These are phyloP conservation scores for Pisolithus sp. DNA, from an alignment of 768 basidiomycete species.

Conservation along the genomic window DNA sequence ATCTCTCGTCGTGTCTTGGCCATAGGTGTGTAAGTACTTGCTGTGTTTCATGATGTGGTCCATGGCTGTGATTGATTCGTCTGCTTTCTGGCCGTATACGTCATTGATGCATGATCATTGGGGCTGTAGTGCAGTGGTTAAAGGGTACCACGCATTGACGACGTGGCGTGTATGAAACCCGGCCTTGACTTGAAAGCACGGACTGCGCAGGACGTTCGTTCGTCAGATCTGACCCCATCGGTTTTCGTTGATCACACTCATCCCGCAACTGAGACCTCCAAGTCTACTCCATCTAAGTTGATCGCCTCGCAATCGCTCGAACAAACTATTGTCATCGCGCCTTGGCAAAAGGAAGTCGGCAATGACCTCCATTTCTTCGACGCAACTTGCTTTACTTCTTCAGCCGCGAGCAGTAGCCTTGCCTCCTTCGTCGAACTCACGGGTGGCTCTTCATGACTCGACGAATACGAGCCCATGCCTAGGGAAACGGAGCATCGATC, in stretches of 20 bases:
- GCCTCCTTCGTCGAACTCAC: conserved; percentile 4
- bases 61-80: not conserved
- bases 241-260: conserved; percentile 18
- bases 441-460: conserved; percentile 19
- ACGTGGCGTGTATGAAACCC: conserved; percentile 1
- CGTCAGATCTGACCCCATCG: conserved; percentile 15
- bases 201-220: conserved; percentile 25
- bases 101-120: not conserved
- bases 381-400: not conserved
- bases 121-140: no score
- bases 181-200: conserved; percentile 11
- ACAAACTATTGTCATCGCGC: no score
- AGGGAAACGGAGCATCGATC: not conserved
- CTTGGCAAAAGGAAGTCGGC: no score
- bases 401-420: not conserved
- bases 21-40: conserved; percentile 14
- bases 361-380: conserved; percentile 3
- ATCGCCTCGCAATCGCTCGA: conserved; percentile 2
- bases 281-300: conserved; percentile 3
- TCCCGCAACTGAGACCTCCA: conserved; percentile 4
- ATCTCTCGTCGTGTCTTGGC: conserved; percentile 16
- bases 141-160: no score
- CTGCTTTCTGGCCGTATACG: not conserved
- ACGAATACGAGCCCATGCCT: conserved; percentile 16
- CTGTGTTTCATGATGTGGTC: not conserved